Evolutionary conservation across 1,284 basidiomycete species (phyloP).

Genomic region (Ganoderma lingzhi): DNA sequence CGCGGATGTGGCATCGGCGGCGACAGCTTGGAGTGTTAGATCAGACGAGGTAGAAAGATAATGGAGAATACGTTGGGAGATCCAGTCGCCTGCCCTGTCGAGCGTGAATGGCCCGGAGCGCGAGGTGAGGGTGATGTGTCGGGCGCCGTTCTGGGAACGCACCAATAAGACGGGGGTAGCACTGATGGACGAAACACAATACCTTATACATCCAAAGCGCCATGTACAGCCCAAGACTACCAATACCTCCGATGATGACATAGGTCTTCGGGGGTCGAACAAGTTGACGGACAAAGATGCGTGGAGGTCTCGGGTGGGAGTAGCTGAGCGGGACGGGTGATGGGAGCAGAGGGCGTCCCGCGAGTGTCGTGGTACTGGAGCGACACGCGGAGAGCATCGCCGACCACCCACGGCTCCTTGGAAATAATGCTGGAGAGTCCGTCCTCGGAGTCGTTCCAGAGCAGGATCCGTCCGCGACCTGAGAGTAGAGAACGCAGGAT

Average conservation of each 20-base stretch:
- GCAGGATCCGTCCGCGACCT: not conserved
- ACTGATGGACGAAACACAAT: not conserved
- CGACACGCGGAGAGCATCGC: slow-evolving; percentile 18
- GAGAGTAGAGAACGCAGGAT: slow-evolving; percentile 9
- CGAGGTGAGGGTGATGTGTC: slow-evolving; percentile 48
- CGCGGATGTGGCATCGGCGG: slow-evolving; percentile 41
- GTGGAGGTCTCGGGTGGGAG: not conserved
- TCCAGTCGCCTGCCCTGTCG: slow-evolving; percentile 31
- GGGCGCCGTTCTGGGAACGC: slow-evolving; percentile 45
- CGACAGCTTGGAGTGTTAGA: slow-evolving; percentile 40
- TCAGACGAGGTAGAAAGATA: slow-evolving; percentile 43
- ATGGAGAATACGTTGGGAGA: slow-evolving; percentile 38
- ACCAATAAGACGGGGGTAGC: not conserved
- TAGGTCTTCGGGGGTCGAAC: slow-evolving; percentile 30
- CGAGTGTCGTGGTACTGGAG: not conserved
- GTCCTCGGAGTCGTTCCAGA: slow-evolving; percentile 19
- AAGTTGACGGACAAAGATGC: not conserved
- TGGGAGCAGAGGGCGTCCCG: not conserved
- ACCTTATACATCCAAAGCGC: slow-evolving; percentile 52
- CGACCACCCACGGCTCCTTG: slow-evolving; percentile 18
- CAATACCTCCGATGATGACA: slow-evolving; percentile 32
- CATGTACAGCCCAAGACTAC: slow-evolving; percentile 41
- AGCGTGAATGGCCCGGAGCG: slow-evolving; percentile 43
- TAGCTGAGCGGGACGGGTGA: not conserved
- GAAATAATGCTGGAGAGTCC: slow-evolving; percentile 5